Evolutionary conservation across 371 early-diverging fungal genomes (phyloP), one percentile per base, ranked within the genome.

Genomic region (Rhizomucor pusillus): DNA sequence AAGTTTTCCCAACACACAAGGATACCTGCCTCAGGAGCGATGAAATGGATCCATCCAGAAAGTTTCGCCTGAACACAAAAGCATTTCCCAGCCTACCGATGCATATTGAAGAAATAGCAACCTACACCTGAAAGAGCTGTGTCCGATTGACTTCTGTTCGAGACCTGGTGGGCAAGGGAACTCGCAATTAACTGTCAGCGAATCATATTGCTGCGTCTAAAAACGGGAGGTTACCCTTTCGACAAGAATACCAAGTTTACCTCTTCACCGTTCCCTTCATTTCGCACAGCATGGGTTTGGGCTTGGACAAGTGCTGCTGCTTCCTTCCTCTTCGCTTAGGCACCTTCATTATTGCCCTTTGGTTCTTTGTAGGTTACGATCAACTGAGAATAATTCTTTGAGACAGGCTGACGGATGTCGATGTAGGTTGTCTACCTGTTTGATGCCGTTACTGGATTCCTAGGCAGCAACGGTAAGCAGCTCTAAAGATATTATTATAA

Each of bases 291-390:
- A 74, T 74, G 75, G 69, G 75, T 43, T 44, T 74, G 20, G 71
- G 73, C 44, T 53, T 71, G 50, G 77, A 76, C 52, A 73, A 76
- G 57, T 76, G 77, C 36, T 76, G 77, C 35, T 70, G 77, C 53
- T 54, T 73, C 53, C 71, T 76, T 51, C 77, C 77, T 34, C 50
- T 76, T 19, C 57, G 77, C 50, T 61, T 71, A 33, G 77, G 73
- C 4, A 66, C 77, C 3, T 73, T 73, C 51, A 59, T 76, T 33
- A 67, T 76, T 53, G 73, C 77, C 36, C 63, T 73, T 39, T 73
- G 71, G 71, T 73, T 76, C 57, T 67, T 69, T 52, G 77, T 76
- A 73, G 49, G 67, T 48, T 43, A 22, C 36, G 33, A 25, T 13
- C n/a, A 1, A 29, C 13, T 33, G 34, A 16, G 11, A 2, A 24